These are phyloP conservation scores for Acmispon strigosus DNA, from an alignment of 306 rosid species.

Conservation along the genomic window DNA sequence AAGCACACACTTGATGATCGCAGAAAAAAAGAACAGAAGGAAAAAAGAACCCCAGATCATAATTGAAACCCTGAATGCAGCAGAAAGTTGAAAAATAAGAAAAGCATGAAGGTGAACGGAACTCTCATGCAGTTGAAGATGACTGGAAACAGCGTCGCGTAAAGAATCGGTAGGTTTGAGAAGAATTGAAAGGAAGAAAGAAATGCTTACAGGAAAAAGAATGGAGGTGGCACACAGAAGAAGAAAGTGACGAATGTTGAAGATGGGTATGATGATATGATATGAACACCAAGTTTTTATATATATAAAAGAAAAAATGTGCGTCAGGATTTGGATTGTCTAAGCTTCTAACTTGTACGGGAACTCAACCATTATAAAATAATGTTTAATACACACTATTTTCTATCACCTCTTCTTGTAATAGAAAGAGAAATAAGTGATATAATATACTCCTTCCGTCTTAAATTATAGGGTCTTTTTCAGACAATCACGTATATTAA, in stretches of 20 bases:
- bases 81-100: conserved; percentile 10
- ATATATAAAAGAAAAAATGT: background rate
- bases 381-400: too few species aligned
- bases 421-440: too few species aligned
- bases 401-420: too few species aligned
- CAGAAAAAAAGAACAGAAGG: conserved; percentile 8
- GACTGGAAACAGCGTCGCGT: conserved; percentile 1
- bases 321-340: background rate
- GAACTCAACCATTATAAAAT: too few species aligned
- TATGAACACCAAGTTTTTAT: too few species aligned
- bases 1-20: conserved; percentile 2
- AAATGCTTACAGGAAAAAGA: conserved; percentile 35
- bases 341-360: background rate
- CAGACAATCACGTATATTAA: too few species aligned
- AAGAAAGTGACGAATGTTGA: conserved; percentile 50
- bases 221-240: conserved; percentile 30
- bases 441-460: too few species aligned
- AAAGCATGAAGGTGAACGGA: conserved; percentile 5
- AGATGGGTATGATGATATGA: conserved; percentile 23
- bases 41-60: conserved; percentile 43
- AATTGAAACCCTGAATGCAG: conserved; percentile 27
- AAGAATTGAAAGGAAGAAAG: conserved; percentile 11
- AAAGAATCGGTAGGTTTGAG: conserved; percentile 30
- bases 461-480: too few species aligned
- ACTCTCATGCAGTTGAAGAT: conserved; percentile 26